Conservation (phyloP, 192 early-diverging fungal species). For the Coemansia sp. region DNA sequence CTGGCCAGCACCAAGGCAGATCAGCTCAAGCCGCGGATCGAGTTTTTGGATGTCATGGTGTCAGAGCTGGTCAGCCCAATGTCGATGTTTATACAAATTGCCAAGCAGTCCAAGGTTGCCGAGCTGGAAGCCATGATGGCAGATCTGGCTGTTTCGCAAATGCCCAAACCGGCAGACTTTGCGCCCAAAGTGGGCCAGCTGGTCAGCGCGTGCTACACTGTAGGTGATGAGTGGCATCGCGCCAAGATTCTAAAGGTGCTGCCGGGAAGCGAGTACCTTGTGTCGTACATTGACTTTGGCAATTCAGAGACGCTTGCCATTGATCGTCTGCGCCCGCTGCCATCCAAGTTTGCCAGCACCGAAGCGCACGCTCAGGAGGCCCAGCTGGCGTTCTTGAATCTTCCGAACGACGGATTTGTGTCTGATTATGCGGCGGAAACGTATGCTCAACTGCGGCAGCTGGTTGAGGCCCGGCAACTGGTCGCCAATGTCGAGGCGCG, state of each 20-base stretch:
- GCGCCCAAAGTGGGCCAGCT: constrained; percentile 68
- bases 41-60: constrained; percentile 72
- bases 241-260: constrained; percentile 71
- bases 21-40: constrained; percentile 54
- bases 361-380: constrained; percentile 80
- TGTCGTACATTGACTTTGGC: constrained; percentile 93
- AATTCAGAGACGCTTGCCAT: constrained; percentile 79
- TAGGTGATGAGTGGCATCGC: constrained; percentile 88
- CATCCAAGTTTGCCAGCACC: constrained; percentile 65
- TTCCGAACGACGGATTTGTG: constrained; percentile 49
- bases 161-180: constrained; percentile 39
- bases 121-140: constrained; percentile 82
- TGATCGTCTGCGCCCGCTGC: constrained; percentile 71
- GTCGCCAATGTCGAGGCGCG: constrained; percentile 74
- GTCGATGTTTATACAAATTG: constrained; percentile 65
- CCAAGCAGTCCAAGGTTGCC: constrained; percentile 53
- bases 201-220: constrained; percentile 81
- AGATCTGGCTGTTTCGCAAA: constrained; percentile 66
- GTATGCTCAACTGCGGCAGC: constrained; percentile 64
- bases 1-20: constrained; percentile 26
- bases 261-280: constrained; percentile 59
- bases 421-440: constrained; percentile 78
- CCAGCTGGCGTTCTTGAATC: constrained; percentile 76
- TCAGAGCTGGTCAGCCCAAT: constrained; percentile 62
- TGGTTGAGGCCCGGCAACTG: constrained; percentile 61